phyloP scores from a whole-genome alignment of 177 flowering plant genomes.

The Vitis hybrid region DNA sequence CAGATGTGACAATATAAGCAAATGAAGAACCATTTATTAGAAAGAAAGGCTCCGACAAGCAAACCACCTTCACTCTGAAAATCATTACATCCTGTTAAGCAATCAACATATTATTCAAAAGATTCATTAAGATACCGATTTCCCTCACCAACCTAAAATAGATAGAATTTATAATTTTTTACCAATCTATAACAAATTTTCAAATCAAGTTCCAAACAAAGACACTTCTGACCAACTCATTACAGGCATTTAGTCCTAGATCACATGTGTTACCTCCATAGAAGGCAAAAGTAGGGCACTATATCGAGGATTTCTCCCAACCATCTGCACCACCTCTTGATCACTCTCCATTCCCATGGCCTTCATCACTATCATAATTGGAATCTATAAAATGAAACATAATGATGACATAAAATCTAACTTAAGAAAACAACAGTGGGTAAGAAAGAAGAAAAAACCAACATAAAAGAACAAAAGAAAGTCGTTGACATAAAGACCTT shows the following conservation, averaged over 20 bases:
- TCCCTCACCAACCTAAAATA: too few relatives aligned
- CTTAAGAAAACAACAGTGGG: not conserved
- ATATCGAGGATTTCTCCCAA: slow-evolving; percentile 93
- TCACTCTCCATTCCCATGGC: slow-evolving; percentile 99
- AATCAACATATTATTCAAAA: too few relatives aligned
- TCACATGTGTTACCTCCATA: slow-evolving; percentile 55
- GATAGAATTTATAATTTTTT: too few relatives aligned
- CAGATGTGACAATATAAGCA: too few relatives aligned
- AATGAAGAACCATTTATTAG: too few relatives aligned
- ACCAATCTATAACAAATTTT: too few relatives aligned
- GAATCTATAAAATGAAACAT: slow-evolving; percentile 45
- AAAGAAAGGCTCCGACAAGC: too few relatives aligned
- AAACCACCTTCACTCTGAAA: too few relatives aligned
- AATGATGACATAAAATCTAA: not conserved
- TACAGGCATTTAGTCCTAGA: not conserved
- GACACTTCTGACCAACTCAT: not conserved
- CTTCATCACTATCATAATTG: slow-evolving; percentile 83
- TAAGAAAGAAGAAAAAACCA: not conserved
- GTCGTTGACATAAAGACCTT: slow-evolving; percentile 36
- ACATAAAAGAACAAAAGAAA: not conserved
- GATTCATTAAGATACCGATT: too few relatives aligned
- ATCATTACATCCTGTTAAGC: too few relatives aligned
- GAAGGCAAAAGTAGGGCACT: slow-evolving; percentile 75
- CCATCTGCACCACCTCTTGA: slow-evolving; percentile 95
- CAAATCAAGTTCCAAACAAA: too few relatives aligned